Percentiles rank a stretch among this genome's conserved stretches.
Evolutionary conservation across 1,284 basidiomycete genomes (phyloP).

Genomic region (Ganoderma boninense): DNA sequence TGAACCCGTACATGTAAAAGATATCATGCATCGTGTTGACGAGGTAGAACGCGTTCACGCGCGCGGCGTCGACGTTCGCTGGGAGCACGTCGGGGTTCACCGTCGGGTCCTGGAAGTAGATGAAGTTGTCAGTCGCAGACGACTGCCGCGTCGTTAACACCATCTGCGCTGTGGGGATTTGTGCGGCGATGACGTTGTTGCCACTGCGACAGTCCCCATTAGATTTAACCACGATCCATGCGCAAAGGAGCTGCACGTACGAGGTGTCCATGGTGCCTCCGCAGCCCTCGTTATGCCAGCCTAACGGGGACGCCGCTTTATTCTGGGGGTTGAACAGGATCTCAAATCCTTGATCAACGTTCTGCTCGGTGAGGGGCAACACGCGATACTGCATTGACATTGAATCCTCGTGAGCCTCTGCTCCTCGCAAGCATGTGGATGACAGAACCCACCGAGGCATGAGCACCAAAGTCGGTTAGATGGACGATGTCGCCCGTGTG

Average conservation of each 20-base stretch:
- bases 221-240: background rate
- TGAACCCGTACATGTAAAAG: conserved; percentile 50
- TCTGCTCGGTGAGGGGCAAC: conserved; percentile 50
- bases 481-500: conserved; percentile 62
- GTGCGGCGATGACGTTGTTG: conserved; percentile 51
- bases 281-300: conserved; percentile 56
- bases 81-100: conserved; percentile 35
- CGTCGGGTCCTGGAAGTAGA: conserved; percentile 44
- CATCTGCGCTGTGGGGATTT: conserved; percentile 10
- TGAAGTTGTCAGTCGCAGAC: conserved; percentile 46
- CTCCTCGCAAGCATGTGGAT: too few species aligned
- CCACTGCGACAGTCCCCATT: conserved; percentile 31
- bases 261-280: conserved; percentile 38
- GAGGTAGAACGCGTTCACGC: conserved; percentile 60
- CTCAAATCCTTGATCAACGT: conserved; percentile 46
- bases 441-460: conserved; percentile 48
- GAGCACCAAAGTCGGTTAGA: conserved; percentile 61
- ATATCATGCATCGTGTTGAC: conserved; percentile 60
- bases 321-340: conserved; percentile 53
- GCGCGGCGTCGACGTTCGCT: conserved; percentile 54
- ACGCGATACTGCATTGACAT: conserved; percentile 49
- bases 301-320: conserved; percentile 50
- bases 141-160: conserved; percentile 39
- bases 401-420: background rate
- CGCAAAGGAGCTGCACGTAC: conserved; percentile 18